A percentile compares a stretch with the other conserved stretches of the same genome.
Conservation (phyloP, 1,284 basidiomycete species). For the Naganishia liquefaciens region DNA sequence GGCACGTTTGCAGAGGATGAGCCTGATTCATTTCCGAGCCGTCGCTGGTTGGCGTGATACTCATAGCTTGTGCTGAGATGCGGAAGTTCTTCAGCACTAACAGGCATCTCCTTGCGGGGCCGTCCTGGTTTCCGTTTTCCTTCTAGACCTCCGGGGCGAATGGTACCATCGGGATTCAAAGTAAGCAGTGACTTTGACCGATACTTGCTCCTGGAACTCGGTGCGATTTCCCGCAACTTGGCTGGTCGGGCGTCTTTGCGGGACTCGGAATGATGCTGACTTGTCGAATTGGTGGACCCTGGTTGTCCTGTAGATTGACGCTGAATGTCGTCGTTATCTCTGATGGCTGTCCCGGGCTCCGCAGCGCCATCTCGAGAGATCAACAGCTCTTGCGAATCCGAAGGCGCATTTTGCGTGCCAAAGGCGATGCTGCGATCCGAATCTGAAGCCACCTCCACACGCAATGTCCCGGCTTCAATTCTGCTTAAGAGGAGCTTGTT, state of each 20-base stretch:
- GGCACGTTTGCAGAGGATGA: background rate
- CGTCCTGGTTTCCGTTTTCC: constrained; percentile 25
- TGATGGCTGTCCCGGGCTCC: background rate
- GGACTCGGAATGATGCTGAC: background rate
- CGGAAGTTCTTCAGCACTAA: background rate
- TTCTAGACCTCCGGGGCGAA: constrained; percentile 29
- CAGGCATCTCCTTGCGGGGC: constrained; percentile 13
- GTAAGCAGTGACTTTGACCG: constrained; percentile 31
- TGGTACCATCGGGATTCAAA: constrained; percentile 31
- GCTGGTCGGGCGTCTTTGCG: background rate
- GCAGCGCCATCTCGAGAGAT: background rate
- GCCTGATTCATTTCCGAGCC: background rate
- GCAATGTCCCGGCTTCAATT: constrained; percentile 29
- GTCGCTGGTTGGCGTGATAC: constrained; percentile 20
- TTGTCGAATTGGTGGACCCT: background rate
- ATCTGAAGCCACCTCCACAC: constrained; percentile 26
- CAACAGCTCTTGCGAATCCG: background rate
- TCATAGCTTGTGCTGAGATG: background rate
- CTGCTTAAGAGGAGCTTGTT: constrained; percentile 31
- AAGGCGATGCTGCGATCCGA: constrained; percentile 15
- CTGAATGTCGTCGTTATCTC: background rate
- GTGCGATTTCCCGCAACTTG: background rate
- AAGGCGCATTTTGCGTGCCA: background rate
- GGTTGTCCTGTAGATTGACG: background rate
- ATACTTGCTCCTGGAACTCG: constrained; percentile 14